These are phyloP conservation scores for Fusarium pininemorale DNA, from an alignment of 2,329 filamentous ascomycete species.

Conservation along the genomic window DNA sequence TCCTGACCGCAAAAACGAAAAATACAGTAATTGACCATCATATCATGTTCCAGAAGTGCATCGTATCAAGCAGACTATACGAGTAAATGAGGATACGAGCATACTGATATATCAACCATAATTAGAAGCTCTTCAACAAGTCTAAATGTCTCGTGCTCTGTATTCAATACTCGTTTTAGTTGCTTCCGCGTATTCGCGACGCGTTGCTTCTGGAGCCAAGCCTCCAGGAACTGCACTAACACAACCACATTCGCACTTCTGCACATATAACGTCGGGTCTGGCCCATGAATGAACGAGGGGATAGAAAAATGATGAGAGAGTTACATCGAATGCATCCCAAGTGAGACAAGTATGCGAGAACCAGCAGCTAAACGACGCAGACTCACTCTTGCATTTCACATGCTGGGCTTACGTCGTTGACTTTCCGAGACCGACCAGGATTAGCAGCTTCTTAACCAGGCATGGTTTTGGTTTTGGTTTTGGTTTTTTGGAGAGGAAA, in stretches of 20 bases:
- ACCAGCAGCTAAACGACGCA: conserved; percentile 5
- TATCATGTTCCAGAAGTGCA: not conserved
- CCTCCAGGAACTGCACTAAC: not conserved
- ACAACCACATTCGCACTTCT: not conserved
- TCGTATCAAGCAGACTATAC: not conserved
- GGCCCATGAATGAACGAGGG: not conserved
- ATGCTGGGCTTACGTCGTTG: conserved; percentile 34
- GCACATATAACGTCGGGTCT: not conserved
- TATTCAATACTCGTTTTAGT: not conserved
- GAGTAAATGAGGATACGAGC: not conserved
- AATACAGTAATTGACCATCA: not conserved
- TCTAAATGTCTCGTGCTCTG: not conserved
- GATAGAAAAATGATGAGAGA: not conserved
- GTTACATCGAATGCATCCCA: not conserved
- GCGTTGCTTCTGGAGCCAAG: not conserved
- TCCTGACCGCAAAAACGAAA: conserved; percentile 7
- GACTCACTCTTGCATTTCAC: conserved; percentile 14
- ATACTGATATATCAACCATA: not conserved
- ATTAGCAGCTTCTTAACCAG: not conserved
- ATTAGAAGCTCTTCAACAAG: not conserved
- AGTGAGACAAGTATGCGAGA: conserved; percentile 19
- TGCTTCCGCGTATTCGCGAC: conserved; percentile 18
- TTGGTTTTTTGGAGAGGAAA: not conserved
- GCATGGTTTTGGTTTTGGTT: not conserved
- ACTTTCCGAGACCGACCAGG: conserved; percentile 7